Base-by-base conservation (phyloP, 116 monocot species). In the Cymodocea nodosa region DNA sequence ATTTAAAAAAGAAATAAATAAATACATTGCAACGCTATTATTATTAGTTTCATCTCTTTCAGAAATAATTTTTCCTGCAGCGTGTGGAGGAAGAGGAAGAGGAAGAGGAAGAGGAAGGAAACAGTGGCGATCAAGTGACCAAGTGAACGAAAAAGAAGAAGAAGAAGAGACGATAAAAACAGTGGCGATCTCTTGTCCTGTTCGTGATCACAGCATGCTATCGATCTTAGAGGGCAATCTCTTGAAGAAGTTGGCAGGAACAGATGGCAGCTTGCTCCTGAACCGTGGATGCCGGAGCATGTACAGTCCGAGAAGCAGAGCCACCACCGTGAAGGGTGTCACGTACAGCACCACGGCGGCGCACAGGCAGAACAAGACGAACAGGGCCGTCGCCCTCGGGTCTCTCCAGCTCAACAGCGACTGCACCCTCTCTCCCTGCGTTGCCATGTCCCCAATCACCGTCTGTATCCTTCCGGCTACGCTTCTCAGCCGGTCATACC, bases 391-490 rank as follows among this genome's bases (percentile, higher is more conserved):
- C 0, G 81, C 81, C 48, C 87, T 35, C 0, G 79, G 84, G 39
- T 87, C 87, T 55, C 87, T 81, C 87, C 87, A 87, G 69, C 77
- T 70, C 24, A 84, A 63, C 63, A 87, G 37, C 3, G 76, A 61
- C 76, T 81, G 83, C 19, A 87, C 10, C 59, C 87, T 65, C 79
- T 84, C 87, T 66, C 87, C 87, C 56, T 87, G 87, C 24, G 81
- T 81, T n/a, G 87, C 87, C 67, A 84, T 67, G 70, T 87, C 87
- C 9, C 87, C 87, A 0, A 75, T 78, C 59, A 84, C 81, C 6
- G 78, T 79, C 74, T 87, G 87, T 22, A 87, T 79, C 67, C 84
- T 76, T 40, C 81, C 87, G 1, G 87, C 84, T 11, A 87, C 84
- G 8, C 76, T 84, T 49, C 87, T 57, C 63, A 87, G 66, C 73